Percentiles rank a stretch among this genome's conserved stretches.
phyloP scores from a whole-genome alignment of 345 rosid species.

The Gynandropsis gynandra region DNA sequence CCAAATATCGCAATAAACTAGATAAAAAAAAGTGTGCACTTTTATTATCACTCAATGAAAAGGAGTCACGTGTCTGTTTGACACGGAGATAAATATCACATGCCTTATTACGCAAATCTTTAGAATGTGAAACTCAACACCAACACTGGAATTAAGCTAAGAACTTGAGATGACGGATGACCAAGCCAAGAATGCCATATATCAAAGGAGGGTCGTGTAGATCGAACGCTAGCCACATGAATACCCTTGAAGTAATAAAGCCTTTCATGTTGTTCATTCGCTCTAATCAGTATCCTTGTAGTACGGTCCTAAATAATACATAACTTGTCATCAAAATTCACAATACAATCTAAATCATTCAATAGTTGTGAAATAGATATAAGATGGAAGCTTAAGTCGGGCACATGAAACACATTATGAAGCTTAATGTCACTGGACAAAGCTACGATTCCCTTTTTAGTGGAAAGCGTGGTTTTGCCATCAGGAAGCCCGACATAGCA shows the following conservation, averaged over 20 bases:
- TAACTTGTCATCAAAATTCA: not conserved
- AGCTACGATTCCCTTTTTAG: not conserved
- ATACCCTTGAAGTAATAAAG: not conserved
- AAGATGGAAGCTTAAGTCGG: not conserved
- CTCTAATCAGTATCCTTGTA: conserved; percentile 23
- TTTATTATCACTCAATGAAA: conserved; percentile 8
- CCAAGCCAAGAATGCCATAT: not conserved
- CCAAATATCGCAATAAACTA: not conserved
- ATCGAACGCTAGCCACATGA: too few relatives aligned
- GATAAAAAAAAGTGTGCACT: not conserved
- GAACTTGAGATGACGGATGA: too few relatives aligned
- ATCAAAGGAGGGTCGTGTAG: too few relatives aligned
- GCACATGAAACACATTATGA: too few relatives aligned
- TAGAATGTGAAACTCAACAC: too few relatives aligned
- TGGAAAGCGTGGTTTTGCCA: not conserved
- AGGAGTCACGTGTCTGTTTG: too few relatives aligned
- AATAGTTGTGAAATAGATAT: not conserved
- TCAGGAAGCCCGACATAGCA: not conserved
- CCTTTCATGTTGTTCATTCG: not conserved
- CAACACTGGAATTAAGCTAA: too few relatives aligned
- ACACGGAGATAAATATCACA: too few relatives aligned
- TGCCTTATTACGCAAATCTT: too few relatives aligned
- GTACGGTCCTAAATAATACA: conserved; percentile 22
- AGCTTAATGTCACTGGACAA: too few relatives aligned
- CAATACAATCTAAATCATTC: not conserved